Conservation (phyloP, 352 stramenopile species). For the Phytophthora ramorum region DNA sequence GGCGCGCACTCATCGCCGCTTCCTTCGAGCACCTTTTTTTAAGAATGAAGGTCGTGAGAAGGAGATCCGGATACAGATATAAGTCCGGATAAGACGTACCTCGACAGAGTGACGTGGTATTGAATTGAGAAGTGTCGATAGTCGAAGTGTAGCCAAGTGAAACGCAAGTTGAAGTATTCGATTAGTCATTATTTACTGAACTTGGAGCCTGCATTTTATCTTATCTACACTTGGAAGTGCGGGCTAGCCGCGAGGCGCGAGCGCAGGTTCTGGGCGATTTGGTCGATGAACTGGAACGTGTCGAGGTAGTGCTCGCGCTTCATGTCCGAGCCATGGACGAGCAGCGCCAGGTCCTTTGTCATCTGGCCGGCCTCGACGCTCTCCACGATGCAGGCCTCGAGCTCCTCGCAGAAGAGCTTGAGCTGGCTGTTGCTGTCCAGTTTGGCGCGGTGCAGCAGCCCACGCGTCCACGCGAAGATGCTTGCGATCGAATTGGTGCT, state of each 20-base stretch:
- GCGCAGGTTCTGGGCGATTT: slow-evolving; percentile 58
- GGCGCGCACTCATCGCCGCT: slow-evolving; percentile 22
- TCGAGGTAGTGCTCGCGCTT: slow-evolving; percentile 86
- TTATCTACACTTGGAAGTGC: slow-evolving; percentile 45
- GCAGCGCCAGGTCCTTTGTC: slow-evolving; percentile 90
- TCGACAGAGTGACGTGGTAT: not conserved
- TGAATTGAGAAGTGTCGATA: not conserved
- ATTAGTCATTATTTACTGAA: not conserved
- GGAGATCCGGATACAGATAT: not conserved
- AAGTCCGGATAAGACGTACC: not conserved
- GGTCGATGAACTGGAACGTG: slow-evolving; percentile 74
- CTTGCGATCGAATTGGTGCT: slow-evolving; percentile 90
- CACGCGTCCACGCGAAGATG: slow-evolving; percentile 91
- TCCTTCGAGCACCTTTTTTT: not conserved
- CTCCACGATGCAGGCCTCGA: slow-evolving; percentile 80
- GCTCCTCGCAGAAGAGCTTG: slow-evolving; percentile 71
- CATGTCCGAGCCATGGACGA: slow-evolving; percentile 78
- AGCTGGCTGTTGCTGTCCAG: slow-evolving; percentile 85
- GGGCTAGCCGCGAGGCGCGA: slow-evolving; percentile 43
- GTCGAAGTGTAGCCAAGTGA: not conserved
- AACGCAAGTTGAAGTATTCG: not conserved
- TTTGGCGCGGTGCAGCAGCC: slow-evolving; percentile 84
- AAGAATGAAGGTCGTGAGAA: slow-evolving; percentile 7
- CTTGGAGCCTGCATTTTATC: not conserved
- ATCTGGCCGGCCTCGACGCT: slow-evolving; percentile 86